These are phyloP conservation scores for Coelastrella sp. DNA, from an alignment of 139 green algal genomes.

Conservation along the genomic window DNA sequence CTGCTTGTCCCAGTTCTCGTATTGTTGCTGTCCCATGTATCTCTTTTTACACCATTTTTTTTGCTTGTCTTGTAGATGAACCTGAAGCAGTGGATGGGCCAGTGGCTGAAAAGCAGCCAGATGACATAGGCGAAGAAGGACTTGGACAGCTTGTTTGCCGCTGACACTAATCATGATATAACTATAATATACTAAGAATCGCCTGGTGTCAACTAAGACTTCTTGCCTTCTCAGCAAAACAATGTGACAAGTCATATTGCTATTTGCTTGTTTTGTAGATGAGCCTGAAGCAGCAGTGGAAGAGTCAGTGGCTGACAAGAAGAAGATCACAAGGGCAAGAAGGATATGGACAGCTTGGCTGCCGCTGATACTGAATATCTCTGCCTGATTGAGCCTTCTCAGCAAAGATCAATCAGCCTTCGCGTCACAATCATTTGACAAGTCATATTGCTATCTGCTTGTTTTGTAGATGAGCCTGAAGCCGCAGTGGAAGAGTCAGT, in stretches of 20 bases:
- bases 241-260: background rate
- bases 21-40: no score
- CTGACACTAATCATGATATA: no score
- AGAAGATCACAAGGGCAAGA: constrained; percentile 63
- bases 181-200: no score
- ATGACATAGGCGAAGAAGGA: background rate
- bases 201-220: no score
- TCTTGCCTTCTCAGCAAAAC: no score
- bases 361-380: no score
- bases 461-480: background rate
- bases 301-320: constrained; percentile 40
- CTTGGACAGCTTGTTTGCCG: background rate
- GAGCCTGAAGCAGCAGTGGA: constrained; percentile 17
- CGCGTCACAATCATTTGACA: background rate
- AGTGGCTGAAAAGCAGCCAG: constrained; percentile 31
- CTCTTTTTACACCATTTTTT: no score
- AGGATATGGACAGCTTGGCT: constrained; percentile 56
- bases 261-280: background rate
- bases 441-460: background rate
- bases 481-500: no score
- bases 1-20: no score
- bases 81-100: constrained; percentile 37
- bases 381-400: no score
- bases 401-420: constrained; percentile 30
- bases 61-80: background rate